Evolutionary conservation across 164 flowering plant genomes (phyloP).

Genomic region (Platanus orientalis): DNA sequence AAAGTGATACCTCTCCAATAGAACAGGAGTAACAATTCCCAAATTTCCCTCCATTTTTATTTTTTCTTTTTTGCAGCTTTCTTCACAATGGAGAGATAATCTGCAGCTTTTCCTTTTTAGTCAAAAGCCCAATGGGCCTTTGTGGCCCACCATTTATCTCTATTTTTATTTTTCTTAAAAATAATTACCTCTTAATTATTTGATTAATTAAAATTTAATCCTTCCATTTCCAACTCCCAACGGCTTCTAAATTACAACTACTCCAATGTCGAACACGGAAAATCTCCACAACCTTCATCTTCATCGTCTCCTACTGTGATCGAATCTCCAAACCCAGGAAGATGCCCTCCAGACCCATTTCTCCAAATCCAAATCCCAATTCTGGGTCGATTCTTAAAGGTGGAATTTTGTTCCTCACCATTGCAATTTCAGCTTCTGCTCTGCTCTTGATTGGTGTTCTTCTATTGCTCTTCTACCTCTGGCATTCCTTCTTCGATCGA

Average conservation of each 20-base stretch:
- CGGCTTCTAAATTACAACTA: no score
- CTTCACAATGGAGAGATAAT: no score
- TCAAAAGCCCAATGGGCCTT: conserved; percentile 28
- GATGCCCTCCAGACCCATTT: conserved; percentile 71
- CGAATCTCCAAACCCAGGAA: not conserved
- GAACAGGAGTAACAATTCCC: no score
- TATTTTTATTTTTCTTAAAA: conserved; percentile 8
- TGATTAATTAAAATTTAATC: conserved; percentile 1
- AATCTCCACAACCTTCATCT: not conserved
- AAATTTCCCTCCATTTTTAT: no score
- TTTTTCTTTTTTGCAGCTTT: no score
- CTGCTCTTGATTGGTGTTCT: conserved; percentile 46
- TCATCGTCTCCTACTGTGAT: not conserved
- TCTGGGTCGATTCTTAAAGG: conserved; percentile 21
- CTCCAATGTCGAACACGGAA: conserved; percentile 6
- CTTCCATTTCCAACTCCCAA: conserved; percentile 40
- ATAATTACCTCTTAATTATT: conserved; percentile 5
- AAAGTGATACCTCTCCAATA: no score
- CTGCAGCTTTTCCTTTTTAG: conserved; percentile 9
- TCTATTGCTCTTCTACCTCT: conserved; percentile 54
- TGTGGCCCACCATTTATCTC: conserved; percentile 20
- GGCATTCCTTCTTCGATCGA: conserved; percentile 39
- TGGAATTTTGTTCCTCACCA: conserved; percentile 46
- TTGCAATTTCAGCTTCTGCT: conserved; percentile 48
- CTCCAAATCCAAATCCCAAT: conserved; percentile 22